phyloP scores from a whole-genome alignment of 164 flowering plant species.

The Cinnamomum micranthum region DNA sequence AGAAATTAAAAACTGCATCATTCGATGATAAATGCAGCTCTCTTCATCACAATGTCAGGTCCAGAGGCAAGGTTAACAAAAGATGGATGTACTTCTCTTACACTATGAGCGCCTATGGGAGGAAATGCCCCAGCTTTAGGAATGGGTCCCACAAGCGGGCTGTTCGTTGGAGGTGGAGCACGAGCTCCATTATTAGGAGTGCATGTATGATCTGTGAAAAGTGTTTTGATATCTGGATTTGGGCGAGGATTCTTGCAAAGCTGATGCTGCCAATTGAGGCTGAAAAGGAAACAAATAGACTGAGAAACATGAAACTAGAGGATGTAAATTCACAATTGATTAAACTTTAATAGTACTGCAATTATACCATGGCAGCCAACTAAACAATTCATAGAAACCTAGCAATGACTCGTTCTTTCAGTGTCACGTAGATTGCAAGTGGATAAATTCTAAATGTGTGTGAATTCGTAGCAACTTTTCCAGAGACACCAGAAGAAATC shows the following conservation, averaged over 20 bases:
- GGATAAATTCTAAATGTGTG: neutral
- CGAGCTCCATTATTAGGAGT: constrained; percentile 16
- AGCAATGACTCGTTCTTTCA: neutral
- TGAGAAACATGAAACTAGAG: neutral
- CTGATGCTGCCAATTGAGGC: constrained; percentile 23
- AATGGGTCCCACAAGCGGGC: constrained; percentile 16
- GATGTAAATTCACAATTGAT: neutral
- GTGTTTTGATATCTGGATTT: constrained; percentile 19
- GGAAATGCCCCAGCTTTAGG: constrained; percentile 20
- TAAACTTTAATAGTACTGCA: neutral
- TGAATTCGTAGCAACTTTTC: neutral
- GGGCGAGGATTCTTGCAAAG: constrained; percentile 21
- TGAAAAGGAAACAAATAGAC: constrained; percentile 5
- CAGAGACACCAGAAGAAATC: neutral
- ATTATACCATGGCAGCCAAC: neutral
- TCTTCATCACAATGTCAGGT: too few relatives aligned
- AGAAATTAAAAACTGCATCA: neutral
- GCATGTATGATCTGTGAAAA: constrained; percentile 18
- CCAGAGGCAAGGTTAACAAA: too few relatives aligned
- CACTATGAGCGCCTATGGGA: constrained; percentile 17
- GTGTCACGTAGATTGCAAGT: neutral
- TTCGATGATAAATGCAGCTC: neutral
- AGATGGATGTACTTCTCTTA: constrained; percentile 2
- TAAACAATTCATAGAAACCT: neutral
- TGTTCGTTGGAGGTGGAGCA: constrained; percentile 12